Base-by-base conservation (phyloP, 2,329 filamentous ascomycete genomes). In the Cytospora leucostoma region DNA sequence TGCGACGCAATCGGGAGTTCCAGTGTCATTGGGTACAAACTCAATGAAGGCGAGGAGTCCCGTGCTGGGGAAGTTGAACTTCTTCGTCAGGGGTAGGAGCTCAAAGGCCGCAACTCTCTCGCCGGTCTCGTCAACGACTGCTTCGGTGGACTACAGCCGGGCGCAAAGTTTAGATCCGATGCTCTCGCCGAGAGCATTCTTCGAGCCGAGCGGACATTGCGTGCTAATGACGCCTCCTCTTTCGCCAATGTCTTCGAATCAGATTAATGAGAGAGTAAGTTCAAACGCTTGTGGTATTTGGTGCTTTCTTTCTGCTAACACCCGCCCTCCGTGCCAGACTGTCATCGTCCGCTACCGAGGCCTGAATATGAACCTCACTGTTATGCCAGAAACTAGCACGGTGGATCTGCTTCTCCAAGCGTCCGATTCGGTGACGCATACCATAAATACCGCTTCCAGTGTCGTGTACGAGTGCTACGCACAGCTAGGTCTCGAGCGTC, bases 401-500 rank as follows among this genome's bases (percentile, higher is more conserved):
- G 79, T 84, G 13, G 91, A 97, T 65, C 79, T 97, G 37, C 82
- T 97, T 49, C 82, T 82, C 64, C 85, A 87, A 34, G 87, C 90
- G 4, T 82, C 88, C 4, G 83, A 84, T 37, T 78, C 82, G 68
- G 82, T 93, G 70, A 82, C 83, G 19, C 84, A 89, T 62, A 76
- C 78, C 6, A 87, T 96, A 65, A 82, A 88, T 66, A 81, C 88
- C 0, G 78, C 82, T 12, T 84, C 82, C 13, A 89, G 88, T 59
- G 82, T 95, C n/a, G 74, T 97, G 12, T 76, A 93, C 19, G 94
- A 98, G 74, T 86, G 84, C 21, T 97, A 93, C 73, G 78, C 82
- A 21, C 83, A 87, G 52, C 82, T 95, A 1, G 92, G 92, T 35
- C 81, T 98, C 2, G 91, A 96, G 74, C 87, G 94, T 47, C 89